These are phyloP conservation scores for Ganoderma meredithae DNA, from an alignment of 1,284 basidiomycete species.

Conservation along the genomic window DNA sequence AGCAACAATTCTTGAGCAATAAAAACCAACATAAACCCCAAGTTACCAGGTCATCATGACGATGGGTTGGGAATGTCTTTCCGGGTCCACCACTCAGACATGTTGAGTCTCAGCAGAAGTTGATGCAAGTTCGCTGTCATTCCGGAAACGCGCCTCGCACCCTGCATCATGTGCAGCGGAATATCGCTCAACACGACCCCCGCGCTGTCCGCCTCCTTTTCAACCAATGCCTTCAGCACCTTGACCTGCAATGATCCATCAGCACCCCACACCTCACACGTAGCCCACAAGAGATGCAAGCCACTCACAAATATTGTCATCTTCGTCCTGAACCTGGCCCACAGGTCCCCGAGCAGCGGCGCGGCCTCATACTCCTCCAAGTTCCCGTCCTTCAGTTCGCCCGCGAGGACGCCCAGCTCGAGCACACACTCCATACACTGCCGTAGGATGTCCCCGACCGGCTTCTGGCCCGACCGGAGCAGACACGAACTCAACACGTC, in stretches of 20 bases:
- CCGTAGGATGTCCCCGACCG: conserved; percentile 71
- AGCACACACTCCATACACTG: conserved; percentile 72
- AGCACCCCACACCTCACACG: not conserved
- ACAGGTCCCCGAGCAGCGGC: conserved; percentile 60
- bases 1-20: not conserved
- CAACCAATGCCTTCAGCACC: conserved; percentile 42
- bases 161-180: conserved; percentile 34
- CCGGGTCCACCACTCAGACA: conserved; percentile 38
- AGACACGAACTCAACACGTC: conserved; percentile 81
- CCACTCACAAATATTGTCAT: conserved; percentile 38
- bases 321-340: conserved; percentile 60
- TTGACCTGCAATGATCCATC: conserved; percentile 37
- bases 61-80: conserved; percentile 1
- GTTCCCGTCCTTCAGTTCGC: conserved; percentile 62
- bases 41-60: not conserved
- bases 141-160: conserved; percentile 34
- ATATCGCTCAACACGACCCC: conserved; percentile 39
- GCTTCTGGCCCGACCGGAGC: conserved; percentile 75
- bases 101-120: conserved; percentile 37
- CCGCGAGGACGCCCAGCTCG: conserved; percentile 73
- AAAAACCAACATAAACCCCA: no score
- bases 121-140: conserved; percentile 42
- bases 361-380: conserved; percentile 68
- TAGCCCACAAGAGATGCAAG: not conserved
- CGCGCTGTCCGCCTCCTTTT: conserved; percentile 41